phyloP scores from a whole-genome alignment of 768 basidiomycete species.

The Auriculariales sp. region DNA sequence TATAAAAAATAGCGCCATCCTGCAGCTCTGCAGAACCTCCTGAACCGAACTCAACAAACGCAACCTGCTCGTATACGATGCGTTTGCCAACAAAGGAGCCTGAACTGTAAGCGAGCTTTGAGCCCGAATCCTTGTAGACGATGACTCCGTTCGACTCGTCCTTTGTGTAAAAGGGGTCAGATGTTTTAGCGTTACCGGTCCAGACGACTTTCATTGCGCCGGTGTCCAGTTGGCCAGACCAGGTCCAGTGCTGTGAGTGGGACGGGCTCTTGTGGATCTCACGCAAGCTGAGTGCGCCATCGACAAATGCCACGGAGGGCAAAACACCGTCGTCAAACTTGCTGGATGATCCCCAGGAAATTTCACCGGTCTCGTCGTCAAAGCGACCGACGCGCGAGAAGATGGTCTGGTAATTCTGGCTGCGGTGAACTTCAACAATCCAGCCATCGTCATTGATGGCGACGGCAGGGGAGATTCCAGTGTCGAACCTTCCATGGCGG shows the following conservation, averaged over 20 bases:
- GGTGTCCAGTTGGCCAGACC: background rate
- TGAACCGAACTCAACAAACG: background rate
- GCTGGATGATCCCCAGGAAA: background rate
- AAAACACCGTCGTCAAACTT: background rate
- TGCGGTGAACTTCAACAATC: background rate
- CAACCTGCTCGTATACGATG: background rate
- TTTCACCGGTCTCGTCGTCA: background rate
- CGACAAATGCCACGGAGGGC: background rate
- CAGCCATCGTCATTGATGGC: background rate
- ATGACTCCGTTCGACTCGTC: background rate
- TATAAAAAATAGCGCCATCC: background rate
- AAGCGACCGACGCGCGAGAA: background rate
- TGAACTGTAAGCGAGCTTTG: background rate
- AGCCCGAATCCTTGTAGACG: background rate
- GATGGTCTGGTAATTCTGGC: background rate
- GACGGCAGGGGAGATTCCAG: background rate
- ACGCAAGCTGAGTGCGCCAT: background rate
- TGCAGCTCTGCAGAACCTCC: background rate
- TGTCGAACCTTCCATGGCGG: background rate
- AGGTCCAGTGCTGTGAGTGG: background rate
- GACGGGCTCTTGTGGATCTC: conserved; percentile 1
- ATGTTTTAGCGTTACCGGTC: background rate
- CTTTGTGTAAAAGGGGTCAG: background rate
- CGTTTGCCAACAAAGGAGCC: background rate
- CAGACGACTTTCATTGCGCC: background rate